Evolutionary conservation across 805 yeast genomes (phyloP), one percentile per base, ranked within the genome.

Genomic region (Starmerella potacharoeniae): DNA sequence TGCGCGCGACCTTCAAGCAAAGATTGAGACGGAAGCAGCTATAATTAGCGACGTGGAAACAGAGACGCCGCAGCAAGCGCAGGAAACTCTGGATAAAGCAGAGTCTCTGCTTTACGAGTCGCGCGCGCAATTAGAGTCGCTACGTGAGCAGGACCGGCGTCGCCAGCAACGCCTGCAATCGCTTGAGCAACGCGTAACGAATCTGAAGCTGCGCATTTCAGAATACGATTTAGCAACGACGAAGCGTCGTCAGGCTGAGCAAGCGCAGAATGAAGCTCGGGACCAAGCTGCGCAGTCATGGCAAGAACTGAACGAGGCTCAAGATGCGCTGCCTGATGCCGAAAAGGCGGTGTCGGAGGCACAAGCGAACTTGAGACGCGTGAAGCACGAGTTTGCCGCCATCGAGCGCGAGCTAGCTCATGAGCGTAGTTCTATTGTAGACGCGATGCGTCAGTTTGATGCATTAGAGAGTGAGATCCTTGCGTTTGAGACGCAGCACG

Each of bases 21-120:
- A 41, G n/a, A 30, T 55, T 5, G 46, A 35, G 5, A 17, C 50
- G n/a, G 58, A 55, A 14, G 30, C 41, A 4, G 28, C 50, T 3
- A 35, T 55, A 4, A 2, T 34, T 4, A 33, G 29, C 5, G 31
- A 31, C 8, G 6, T 36, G 6, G 44, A 30, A 31, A 49, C 44
- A 6, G 48, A 51, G 37, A 55, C 61, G 34, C 55, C 60, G 6
- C 58, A 56, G 4, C 59, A 55, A 2, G 63, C 70, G 11, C 72
- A 71, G 51, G 53, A 59, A 5, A 62, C 68, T 1, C 58, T 72
- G 31, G 64, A 58, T 3, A 55, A 40, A 10, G 54, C 49, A 11
- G 55, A 56, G 22, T 1, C 17, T n/a, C 36, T 10, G 6, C 36
- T 55, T 16, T 40, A 39, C 9, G 13, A 30, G 5, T 46, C 52